Base-by-base conservation (phyloP, 2,329 filamentous ascomycete genomes). In the Neonectria coccinea region DNA sequence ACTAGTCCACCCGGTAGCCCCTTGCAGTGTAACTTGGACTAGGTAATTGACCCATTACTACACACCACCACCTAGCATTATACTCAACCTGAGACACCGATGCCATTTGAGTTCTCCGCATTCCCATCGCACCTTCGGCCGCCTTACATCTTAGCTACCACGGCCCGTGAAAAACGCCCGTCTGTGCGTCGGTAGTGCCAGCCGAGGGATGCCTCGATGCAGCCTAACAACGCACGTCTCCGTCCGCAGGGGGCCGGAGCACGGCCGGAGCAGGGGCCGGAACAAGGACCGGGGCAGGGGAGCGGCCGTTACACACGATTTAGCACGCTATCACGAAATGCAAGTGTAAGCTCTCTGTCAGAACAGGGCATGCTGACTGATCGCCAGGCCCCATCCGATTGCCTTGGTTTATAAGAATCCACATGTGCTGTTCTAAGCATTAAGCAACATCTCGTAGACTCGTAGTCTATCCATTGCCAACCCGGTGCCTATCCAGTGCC, bases 281-380 rank as follows among this genome's bases (percentile, higher is more conserved):
- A 42, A n/a, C 39, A 42, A n/a, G 39, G 39, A n/a, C 39, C 59
- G 25, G 36, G 52, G 52, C 51, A 36, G n/a, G 20, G 45, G 48
- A 8, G 5, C 48, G 48, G 29, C 27, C 16, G 36, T 36, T 51
- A 36, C 48, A 33, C 29, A 51, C 27, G 27, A 51, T 51, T 51
- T 31, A 16, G 18, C 27, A 51, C 47, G 29, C 47, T 33, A 33
- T 14, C 50, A 47, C 14, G 31, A n/a, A n/a, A n/a, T 33, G 59
- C 54, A 62, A 31, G 10, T n/a, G 60, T 59, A 58, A 63, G 60
- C 60, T 48, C 25, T 63, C 55, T 33, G 60, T 63, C 56, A 63
- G 44, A 44, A 53, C 25, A 16, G 33, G 18, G 44, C 41, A 47
- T 59, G 60, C 55, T 63, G 60, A 63, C 50, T 58, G 60, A 63